These are phyloP conservation scores for Phytophthora foliorum DNA, from an alignment of 352 stramenopile species.

Conservation along the genomic window DNA sequence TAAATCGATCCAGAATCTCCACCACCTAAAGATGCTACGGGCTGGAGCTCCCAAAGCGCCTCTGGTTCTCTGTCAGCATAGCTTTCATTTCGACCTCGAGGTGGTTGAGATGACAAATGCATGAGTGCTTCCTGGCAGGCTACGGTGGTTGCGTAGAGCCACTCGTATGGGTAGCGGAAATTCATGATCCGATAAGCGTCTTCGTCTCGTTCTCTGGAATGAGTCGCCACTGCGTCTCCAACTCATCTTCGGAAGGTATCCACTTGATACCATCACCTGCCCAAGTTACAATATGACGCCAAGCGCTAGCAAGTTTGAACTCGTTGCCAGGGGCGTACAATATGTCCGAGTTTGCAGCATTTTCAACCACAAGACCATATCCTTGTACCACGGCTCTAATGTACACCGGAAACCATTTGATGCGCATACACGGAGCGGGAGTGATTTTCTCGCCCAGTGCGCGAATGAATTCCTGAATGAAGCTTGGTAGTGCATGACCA, in stretches of 20 bases:
- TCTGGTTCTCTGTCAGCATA: background rate
- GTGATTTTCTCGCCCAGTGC: background rate
- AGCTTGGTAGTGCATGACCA: conserved; percentile 2
- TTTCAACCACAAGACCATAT: background rate
- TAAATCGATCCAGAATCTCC: background rate
- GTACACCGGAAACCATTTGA: background rate
- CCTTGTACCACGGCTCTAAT: conserved; percentile 1
- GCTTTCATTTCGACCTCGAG: no score
- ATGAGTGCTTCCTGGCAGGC: background rate
- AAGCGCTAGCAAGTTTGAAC: background rate
- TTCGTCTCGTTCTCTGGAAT: background rate
- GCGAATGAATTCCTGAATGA: background rate
- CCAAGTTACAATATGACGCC: background rate
- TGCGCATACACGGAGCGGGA: background rate
- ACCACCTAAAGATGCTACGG: background rate
- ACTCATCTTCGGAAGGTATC: background rate
- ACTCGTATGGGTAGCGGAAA: conserved; percentile 3
- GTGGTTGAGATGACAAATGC: conserved; percentile 1
- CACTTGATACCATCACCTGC: background rate
- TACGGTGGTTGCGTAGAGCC: background rate
- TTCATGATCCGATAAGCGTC: conserved; percentile 1
- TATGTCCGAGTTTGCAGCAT: conserved; percentile 1
- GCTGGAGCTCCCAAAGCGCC: background rate
- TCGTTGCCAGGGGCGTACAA: background rate
- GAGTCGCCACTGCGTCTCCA: background rate